Evolutionary conservation across 495 filamentous ascomycete species (phyloP).

Genomic region (Hypoxylon rickii): DNA sequence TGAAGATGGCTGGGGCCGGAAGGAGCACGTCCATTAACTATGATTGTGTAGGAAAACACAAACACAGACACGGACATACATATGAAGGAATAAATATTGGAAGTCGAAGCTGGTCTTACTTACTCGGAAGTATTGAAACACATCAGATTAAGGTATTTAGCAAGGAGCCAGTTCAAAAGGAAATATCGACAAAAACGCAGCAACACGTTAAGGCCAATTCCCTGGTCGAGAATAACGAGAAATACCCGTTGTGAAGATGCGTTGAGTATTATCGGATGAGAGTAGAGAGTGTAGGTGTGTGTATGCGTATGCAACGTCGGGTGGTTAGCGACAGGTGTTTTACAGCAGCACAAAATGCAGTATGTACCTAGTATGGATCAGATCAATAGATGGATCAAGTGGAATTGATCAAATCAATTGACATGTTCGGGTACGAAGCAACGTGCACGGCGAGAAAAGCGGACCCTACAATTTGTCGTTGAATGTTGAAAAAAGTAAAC

Average conservation of each 20-base stretch:
- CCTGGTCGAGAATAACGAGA: no score
- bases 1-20: no score
- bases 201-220: no score
- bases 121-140: constrained; percentile 17
- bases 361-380: no score
- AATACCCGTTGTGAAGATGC: no score
- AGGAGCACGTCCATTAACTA: no score
- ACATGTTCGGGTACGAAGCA: constrained; percentile 10
- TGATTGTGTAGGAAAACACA: constrained; percentile 4
- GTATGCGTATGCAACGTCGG: constrained; percentile 6
- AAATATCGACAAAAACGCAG: no score
- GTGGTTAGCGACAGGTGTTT: not conserved
- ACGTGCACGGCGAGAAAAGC: constrained; percentile 25
- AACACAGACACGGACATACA: not conserved
- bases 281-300: constrained; percentile 2
- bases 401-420: no score
- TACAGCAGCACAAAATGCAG: no score
- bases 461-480: constrained; percentile 29
- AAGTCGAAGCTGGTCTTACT: constrained; percentile 10
- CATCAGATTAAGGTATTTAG: constrained; percentile 9
- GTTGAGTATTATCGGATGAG: no score
- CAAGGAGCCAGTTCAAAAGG: constrained; percentile 14
- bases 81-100: not conserved
- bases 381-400: no score
- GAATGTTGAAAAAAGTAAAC: constrained; percentile 29